Conservation (phyloP, 225 moss, liverwort and hornwort species). For the Physcomitrellopsis africana region DNA sequence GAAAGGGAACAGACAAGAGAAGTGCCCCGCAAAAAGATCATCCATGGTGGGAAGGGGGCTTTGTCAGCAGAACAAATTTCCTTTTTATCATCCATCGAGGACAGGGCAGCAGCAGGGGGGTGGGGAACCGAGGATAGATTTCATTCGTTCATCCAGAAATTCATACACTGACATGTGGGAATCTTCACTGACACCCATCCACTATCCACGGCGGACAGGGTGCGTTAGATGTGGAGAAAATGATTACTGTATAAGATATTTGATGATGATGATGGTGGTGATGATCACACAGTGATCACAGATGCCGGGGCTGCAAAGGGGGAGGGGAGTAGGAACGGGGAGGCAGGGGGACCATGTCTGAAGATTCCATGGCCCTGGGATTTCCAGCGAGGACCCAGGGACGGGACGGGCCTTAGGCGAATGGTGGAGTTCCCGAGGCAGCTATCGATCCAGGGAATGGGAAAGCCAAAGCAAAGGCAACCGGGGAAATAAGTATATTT, state of each 20-base stretch:
- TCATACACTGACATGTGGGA: not conserved
- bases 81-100: too few relatives aligned
- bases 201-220: not conserved
- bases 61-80: too few relatives aligned
- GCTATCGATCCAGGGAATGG: too few relatives aligned
- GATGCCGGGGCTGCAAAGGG: too few relatives aligned
- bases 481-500: not conserved
- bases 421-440: conserved; percentile 16
- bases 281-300: too few relatives aligned
- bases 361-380: conserved; percentile 20
- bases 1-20: too few relatives aligned
- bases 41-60: too few relatives aligned
- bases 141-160: not conserved
- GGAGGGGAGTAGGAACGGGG: too few relatives aligned
- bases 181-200: not conserved
- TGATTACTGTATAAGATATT: conserved; percentile 1
- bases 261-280: conserved; percentile 2
- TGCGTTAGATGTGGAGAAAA: not conserved
- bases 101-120: too few relatives aligned
- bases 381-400: conserved; percentile 1
- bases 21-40: too few relatives aligned
- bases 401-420: not conserved
- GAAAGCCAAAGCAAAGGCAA: too few relatives aligned
- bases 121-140: too few relatives aligned
- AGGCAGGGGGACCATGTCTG: conserved; percentile 25